A percentile compares a stretch with the other conserved stretches of the same genome.
Evolutionary conservation across 2,329 filamentous ascomycete genomes (phyloP).

Genomic region (Fusarium marasasianum): DNA sequence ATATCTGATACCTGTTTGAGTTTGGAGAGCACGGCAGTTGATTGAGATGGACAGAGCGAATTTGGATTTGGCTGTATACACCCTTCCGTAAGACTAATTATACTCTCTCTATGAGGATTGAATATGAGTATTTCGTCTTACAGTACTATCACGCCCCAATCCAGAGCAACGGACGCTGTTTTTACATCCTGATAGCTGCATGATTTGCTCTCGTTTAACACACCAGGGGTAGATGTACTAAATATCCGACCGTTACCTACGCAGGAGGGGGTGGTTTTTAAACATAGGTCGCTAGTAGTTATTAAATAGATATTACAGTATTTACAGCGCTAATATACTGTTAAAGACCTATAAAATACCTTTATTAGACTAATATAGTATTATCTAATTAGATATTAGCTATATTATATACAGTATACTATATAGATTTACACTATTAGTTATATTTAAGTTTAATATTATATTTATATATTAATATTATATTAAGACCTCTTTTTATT

Average conservation of each 20-base stretch:
- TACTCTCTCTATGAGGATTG: accelerated
- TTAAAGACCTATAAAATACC: too few species aligned
- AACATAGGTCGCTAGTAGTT: too few species aligned
- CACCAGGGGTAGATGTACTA: not conserved
- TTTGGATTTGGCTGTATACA: not conserved
- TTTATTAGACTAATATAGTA: too few species aligned
- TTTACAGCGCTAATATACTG: too few species aligned
- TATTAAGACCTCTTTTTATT: too few species aligned
- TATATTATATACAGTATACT: too few species aligned
- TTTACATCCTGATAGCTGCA: not conserved
- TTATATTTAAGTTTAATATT: too few species aligned
- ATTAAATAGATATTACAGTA: too few species aligned
- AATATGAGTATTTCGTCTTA: not conserved
- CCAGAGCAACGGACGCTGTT: not conserved
- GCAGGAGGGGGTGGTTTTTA: too few species aligned
- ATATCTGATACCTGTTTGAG: not conserved
- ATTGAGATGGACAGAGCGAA: not conserved
- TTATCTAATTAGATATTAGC: too few species aligned
- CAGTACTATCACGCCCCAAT: not conserved
- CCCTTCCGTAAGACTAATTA: not conserved
- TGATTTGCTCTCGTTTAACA: not conserved
- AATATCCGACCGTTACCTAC: not conserved
- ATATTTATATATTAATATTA: too few species aligned
- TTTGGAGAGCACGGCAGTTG: not conserved
- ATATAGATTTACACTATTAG: too few species aligned